These are phyloP conservation scores for Anaeramoeba ignava DNA, from an alignment of 78 protist species.

Conservation along the genomic window DNA sequence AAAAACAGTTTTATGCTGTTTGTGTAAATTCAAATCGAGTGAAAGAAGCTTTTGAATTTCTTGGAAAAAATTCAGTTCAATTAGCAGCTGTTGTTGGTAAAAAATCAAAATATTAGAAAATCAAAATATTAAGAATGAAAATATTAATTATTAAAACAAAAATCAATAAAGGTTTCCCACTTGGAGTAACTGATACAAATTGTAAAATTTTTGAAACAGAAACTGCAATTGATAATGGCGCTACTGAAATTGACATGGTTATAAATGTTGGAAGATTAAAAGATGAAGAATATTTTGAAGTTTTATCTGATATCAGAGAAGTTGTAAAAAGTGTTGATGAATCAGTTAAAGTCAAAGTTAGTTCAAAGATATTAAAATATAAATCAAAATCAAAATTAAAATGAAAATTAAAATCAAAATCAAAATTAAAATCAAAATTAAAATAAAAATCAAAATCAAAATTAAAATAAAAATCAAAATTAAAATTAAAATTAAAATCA, in stretches of 20 bases:
- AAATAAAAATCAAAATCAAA: too few species aligned
- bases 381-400: too few species aligned
- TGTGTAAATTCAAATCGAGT: conserved; percentile 46
- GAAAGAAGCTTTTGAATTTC: not conserved
- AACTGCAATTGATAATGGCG: conserved; percentile 28
- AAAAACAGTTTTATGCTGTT: conserved; percentile 42
- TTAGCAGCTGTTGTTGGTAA: conserved; percentile 33
- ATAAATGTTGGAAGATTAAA: conserved; percentile 28
- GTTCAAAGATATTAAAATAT: too few species aligned
- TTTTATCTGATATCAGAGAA: conserved; percentile 23
- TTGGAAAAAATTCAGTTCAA: conserved; percentile 12
- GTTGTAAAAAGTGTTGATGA: conserved; percentile 10
- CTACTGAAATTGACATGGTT: conserved; percentile 55
- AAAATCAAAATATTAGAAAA: too few species aligned
- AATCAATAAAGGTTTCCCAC: conserved; percentile 71
- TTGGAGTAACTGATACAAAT: conserved; percentile 35
- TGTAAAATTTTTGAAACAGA: conserved; percentile 35
- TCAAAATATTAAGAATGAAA: too few species aligned
- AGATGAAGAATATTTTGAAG: conserved; percentile 13
- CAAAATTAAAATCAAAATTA: too few species aligned
- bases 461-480: too few species aligned
- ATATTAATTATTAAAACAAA: too few species aligned
- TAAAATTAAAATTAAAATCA: too few species aligned
- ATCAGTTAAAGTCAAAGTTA: too few species aligned
- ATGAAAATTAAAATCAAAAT: too few species aligned